These are phyloP conservation scores for Endoconidiophora laricicola DNA, from an alignment of 2,329 filamentous ascomycete species.

Conservation along the genomic window DNA sequence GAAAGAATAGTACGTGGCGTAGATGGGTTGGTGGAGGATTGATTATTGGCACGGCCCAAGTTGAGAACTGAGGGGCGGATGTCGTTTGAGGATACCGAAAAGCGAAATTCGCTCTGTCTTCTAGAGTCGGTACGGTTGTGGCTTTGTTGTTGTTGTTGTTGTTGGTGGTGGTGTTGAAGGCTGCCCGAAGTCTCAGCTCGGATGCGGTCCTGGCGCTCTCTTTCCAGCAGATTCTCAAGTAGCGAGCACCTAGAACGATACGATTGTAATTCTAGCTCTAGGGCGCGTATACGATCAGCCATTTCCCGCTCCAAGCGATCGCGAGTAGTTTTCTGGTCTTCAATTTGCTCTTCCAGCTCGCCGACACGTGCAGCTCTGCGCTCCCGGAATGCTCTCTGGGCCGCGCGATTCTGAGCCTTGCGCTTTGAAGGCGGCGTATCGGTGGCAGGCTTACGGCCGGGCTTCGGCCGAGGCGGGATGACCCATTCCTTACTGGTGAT, in stretches of 20 bases:
- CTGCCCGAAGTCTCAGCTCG: conserved; percentile 27
- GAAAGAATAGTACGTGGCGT: conserved; percentile 9
- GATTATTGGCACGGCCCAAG: not conserved
- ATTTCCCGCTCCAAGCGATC: conserved; percentile 41
- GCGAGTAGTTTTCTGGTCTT: conserved; percentile 40
- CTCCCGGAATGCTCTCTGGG: conserved; percentile 81
- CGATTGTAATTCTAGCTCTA: conserved; percentile 51
- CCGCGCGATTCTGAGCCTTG: conserved; percentile 85
- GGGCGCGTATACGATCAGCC: conserved; percentile 36
- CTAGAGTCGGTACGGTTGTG: conserved; percentile 8
- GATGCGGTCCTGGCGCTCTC: conserved; percentile 34
- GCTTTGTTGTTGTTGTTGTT: conserved; percentile 18
- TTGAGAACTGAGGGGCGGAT: not conserved
- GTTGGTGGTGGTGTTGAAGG: conserved; percentile 19
- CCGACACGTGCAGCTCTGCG: conserved; percentile 70
- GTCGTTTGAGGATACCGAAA: conserved; percentile 5
- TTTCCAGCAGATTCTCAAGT: conserved; percentile 46
- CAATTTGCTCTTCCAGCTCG: conserved; percentile 52
- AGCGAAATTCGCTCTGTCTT: conserved; percentile 5
- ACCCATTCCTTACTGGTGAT: conserved; percentile 78
- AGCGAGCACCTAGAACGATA: conserved; percentile 44
- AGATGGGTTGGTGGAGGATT: not conserved
- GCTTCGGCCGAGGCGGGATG: conserved; percentile 69
- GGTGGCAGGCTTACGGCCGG: conserved; percentile 82
- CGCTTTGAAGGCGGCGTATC: conserved; percentile 86